Percentiles rank a stretch among this genome's conserved stretches.
Conservation (phyloP, 768 basidiomycete species). For the Pisolithus marmoratus region DNA sequence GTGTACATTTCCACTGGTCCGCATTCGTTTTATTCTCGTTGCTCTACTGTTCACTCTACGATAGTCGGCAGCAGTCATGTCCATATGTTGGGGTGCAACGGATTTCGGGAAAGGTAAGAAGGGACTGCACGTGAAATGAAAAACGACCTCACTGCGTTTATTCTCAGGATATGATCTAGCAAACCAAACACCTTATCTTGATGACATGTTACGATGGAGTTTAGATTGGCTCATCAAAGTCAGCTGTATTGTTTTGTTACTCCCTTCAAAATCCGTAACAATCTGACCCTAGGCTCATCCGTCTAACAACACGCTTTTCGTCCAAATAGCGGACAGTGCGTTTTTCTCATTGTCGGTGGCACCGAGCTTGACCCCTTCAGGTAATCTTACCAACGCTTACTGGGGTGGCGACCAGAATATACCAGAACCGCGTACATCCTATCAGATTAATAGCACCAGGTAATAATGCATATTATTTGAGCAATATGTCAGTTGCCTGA, state of each 20-base stretch:
- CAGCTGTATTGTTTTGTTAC: constrained; percentile 7
- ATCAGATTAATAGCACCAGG: constrained; percentile 68
- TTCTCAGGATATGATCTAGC: constrained; percentile 72
- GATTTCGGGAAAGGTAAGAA: constrained; percentile 70
- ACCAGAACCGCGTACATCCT: constrained; percentile 68
- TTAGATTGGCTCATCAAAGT: constrained; percentile 91
- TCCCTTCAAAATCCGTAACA: background rate
- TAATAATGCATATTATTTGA: constrained; percentile 11
- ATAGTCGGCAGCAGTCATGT: constrained; percentile 78
- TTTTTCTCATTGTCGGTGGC: constrained; percentile 6
- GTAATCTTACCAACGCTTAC: constrained; percentile 64
- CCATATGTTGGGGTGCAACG: constrained; percentile 85
- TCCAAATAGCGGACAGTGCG: constrained; percentile 68
- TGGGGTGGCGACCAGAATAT: constrained; percentile 87
- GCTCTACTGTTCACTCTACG: constrained; percentile 1
- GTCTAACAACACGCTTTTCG: constrained; percentile 60
- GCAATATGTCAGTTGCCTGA: background rate
- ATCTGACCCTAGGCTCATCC: constrained; percentile 65
- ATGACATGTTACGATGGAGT: constrained; percentile 86
- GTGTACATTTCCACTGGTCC: constrained; percentile 76
- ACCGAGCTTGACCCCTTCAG: constrained; percentile 28
- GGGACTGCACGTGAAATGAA: background rate
- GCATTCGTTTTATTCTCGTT: constrained; percentile 9
- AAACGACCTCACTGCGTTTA: background rate
- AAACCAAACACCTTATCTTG: constrained; percentile 88